Evolutionary conservation across 768 basidiomycete species (phyloP).

Genomic region (Mycena latifolia): DNA sequence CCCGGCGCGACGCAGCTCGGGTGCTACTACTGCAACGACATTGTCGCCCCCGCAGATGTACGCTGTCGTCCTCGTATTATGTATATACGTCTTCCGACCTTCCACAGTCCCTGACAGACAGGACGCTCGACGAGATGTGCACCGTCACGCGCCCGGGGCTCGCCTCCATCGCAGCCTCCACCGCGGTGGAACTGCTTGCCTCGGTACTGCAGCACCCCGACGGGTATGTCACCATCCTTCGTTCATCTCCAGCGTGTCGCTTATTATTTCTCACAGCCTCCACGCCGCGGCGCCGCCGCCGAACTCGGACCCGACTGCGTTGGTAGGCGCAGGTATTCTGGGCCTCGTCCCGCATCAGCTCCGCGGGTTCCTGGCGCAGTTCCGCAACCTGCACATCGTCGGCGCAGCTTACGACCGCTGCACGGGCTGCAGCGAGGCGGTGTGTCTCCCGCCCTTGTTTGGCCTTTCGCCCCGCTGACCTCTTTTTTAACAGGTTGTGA

Average conservation of each 20-base stretch:
- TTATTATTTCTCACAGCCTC: conserved; percentile 37
- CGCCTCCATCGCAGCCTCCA: conserved; percentile 92
- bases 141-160: conserved; percentile 97
- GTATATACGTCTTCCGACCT: not conserved
- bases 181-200: conserved; percentile 92
- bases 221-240: conserved; percentile 61
- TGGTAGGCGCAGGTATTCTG: conserved; percentile 65
- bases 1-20: conserved; percentile 66
- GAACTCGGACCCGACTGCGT: conserved; percentile 42
- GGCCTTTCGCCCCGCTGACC: not conserved
- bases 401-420: conserved; percentile 91
- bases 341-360: conserved; percentile 96
- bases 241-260: not conserved
- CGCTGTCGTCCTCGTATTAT: conserved; percentile 38
- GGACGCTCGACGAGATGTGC: conserved; percentile 99
- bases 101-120: conserved; percentile 72
- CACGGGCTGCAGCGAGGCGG: conserved; percentile 90
- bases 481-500: conserved; percentile 67
- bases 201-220: conserved; percentile 91
- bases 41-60: conserved; percentile 96
- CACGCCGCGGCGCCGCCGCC: conserved; percentile 81
- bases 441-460: conserved; percentile 47
- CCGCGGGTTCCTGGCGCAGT: conserved; percentile 90
- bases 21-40: conserved; percentile 99
- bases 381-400: conserved; percentile 84